Conservation (phyloP, 331 rosid species). For the Saraca asoca region DNA sequence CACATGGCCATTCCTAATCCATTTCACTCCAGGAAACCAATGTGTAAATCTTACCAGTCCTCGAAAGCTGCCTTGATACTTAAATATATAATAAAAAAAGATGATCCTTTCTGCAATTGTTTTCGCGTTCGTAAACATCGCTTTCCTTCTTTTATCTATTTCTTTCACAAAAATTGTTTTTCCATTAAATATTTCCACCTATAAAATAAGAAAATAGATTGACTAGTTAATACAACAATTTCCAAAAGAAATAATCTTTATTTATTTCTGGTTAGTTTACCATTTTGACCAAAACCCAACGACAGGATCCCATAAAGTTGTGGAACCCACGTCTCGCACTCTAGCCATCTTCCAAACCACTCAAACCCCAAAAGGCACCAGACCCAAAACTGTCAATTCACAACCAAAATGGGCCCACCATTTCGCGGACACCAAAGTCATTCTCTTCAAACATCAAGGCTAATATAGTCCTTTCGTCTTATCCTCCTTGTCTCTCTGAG, state of each 20-base stretch:
- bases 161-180: not conserved
- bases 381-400: slow-evolving; percentile 29
- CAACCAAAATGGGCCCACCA: not conserved
- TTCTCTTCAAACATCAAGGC: slow-evolving; percentile 16
- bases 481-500: not conserved
- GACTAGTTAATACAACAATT: not conserved
- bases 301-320: slow-evolving; percentile 7
- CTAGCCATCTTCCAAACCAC: slow-evolving; percentile 19
- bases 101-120: slow-evolving; percentile 7
- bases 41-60: slow-evolving; percentile 19
- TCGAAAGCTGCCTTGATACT: slow-evolving; percentile 10
- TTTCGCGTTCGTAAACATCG: slow-evolving; percentile 33
- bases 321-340: slow-evolving; percentile 35
- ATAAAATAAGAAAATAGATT: not conserved
- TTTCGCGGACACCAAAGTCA: slow-evolving; percentile 28
- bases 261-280: slow-evolving; percentile 18
- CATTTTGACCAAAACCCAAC: slow-evolving; percentile 38
- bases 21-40: slow-evolving; percentile 19
- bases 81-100: slow-evolving; percentile 19
- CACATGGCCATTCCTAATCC: no score
- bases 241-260: not conserved
- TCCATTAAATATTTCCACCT: not conserved
- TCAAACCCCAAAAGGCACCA: not conserved
- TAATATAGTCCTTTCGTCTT: not conserved
- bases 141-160: slow-evolving; percentile 31